Evolutionary conservation across 257 asterid genomes (phyloP), one percentile per base, ranked within the genome.

Genomic region (Cruciata laevipes): DNA sequence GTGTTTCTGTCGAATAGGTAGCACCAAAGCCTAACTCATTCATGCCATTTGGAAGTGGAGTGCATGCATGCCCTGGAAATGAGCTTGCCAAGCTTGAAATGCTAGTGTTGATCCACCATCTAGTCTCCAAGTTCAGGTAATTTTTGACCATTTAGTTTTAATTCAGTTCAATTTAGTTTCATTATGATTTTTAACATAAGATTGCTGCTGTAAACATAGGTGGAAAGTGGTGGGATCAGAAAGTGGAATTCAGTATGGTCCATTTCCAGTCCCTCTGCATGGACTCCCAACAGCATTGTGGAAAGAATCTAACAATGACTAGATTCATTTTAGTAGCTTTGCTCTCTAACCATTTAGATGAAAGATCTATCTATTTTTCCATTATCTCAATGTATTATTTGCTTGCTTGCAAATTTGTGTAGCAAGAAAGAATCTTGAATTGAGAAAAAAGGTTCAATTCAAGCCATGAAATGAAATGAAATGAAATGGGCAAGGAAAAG

Each of bases 1-100:
- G 8, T 38, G 7, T 59, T 37, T 27, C 33, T 7, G 35, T 21
- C 6, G 8, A 31, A 24, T 55, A 91, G 98, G 84, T 52, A 35
- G 74, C 88, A 40, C 86, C 83, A 2, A 87, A 86, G 67, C 90
- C 95, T 20, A 86, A 87, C 77, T 85, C 95, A 12, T 86, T 84
- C 65, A 83, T 92, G 88, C 97, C 98, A 14, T 92, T 89, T 75
- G 98, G 98, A 56, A 86, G 84, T 51, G 98, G 98, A 71, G 84
- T 76, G 5, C 98, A 92, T 66, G 86, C 96, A 25, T 92, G 98
- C 53, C 98, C 98, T 3, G 98, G 98, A 27, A 89, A 89, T 60
- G 91, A 89, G 70, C 92, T 89, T 44, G 96, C 97, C 21, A 92
- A 92, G 86, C 81, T 89, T 33, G 96, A 89, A 80, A 86, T 92